These are phyloP conservation scores for Ambrosia hybrid DNA, from an alignment of 140 eudicot species.

Conservation along the genomic window DNA sequence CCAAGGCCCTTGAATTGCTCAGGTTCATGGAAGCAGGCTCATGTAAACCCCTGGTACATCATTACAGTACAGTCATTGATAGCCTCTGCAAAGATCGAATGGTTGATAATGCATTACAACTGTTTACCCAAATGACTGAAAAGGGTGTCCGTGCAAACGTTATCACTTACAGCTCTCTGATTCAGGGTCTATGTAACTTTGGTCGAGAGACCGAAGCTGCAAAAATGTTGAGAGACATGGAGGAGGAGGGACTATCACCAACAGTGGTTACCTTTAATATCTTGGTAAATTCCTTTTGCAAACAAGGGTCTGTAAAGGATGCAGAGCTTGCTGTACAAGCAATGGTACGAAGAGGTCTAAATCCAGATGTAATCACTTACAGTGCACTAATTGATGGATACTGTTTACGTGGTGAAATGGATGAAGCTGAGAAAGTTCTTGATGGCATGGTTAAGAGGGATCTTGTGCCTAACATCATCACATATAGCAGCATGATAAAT, in stretches of 20 bases:
- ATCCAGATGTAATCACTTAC: slow-evolving; percentile 3
- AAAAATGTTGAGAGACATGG: slow-evolving; percentile 2
- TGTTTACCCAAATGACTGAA: not conserved
- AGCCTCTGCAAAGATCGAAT: slow-evolving; percentile 26
- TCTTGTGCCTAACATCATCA: slow-evolving; percentile 3
- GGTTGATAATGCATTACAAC: slow-evolving; percentile 7
- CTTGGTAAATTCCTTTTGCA: slow-evolving; percentile 12
- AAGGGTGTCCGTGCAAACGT: not conserved
- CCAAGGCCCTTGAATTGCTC: slow-evolving; percentile 22
- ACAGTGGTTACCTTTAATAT: not conserved
- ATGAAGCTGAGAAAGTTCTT: not conserved
- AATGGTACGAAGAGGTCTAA: slow-evolving; percentile 8
- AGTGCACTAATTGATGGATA: slow-evolving; percentile 5
- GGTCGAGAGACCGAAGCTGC: slow-evolving; percentile 4
- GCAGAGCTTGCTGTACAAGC: slow-evolving; percentile 20
- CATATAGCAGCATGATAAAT: slow-evolving; percentile 2
- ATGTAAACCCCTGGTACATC: slow-evolving; percentile 14
- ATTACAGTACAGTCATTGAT: slow-evolving; percentile 17
- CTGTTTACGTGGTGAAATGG: slow-evolving; percentile 12
- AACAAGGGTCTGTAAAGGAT: slow-evolving; percentile 3
- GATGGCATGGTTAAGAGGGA: not conserved
- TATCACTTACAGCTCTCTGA: slow-evolving; percentile 7
- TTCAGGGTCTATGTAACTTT: slow-evolving; percentile 18
- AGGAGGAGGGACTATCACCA: not conserved
- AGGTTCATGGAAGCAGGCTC: slow-evolving; percentile 22